Evolutionary conservation across 305 asterid genomes (phyloP), one percentile per base, ranked within the genome.

Genomic region (Ilex paraguariensis): DNA sequence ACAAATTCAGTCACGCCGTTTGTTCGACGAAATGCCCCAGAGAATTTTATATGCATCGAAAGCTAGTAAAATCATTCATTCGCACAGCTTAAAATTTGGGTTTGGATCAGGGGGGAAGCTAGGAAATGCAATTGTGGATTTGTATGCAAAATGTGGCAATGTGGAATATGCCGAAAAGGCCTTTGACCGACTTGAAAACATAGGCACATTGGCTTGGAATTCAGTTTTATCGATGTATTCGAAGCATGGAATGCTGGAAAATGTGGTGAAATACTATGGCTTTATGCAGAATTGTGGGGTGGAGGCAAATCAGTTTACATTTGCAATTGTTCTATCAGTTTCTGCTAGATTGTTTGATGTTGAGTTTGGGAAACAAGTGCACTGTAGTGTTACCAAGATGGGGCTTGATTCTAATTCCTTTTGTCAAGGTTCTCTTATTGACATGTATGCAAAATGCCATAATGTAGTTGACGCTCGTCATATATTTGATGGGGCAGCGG

Each of bases 401-500:
- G 91, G 97, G 50, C 75, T 77, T 44, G 87, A 71, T 36, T 66
- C 62, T 49, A 78, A 84, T 75, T 65, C 86, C 0, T 92, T 85
- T 59, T 82, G 88, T 50, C 85, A 79, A 68, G 98, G 91, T 51
- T 75, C 97, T 36, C 77, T 92, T 51, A 78, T 92, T 61, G 90
- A 85, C 75, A 84, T 87, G 95, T 92, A 89, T 68, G 88, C 96
- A 4, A 89, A 89, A 79, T 79, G 95, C 70, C 87, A 85, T 55
- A 40, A 64, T 67, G 66, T 89, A 60, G 67, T 50, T 60, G 79
- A 66, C 61, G 90, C 97, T 40, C 81, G 75, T 73, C 82, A 79
- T 62, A 71, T 91, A 69, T 91, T 88, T 77, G 86, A 85, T 74
- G 68, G 49, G 54, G 82, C 80, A 6, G 64, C 16, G 48, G 60